Evolutionary conservation across 2,329 filamentous ascomycete genomes (phyloP).

Genomic region (Aspergillus proliferans): DNA sequence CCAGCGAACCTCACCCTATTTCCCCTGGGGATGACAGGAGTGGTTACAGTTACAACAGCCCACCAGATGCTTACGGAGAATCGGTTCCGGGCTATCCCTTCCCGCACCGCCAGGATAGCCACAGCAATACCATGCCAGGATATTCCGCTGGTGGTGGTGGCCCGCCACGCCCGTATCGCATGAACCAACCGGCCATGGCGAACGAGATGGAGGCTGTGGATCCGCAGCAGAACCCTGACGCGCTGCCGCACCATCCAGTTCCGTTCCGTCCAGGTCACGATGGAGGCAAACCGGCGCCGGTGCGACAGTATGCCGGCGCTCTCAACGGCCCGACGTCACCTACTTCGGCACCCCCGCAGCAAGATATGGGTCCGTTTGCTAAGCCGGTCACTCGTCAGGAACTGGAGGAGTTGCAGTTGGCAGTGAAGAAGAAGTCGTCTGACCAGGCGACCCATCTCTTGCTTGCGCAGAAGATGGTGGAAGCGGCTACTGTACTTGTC

Average conservation of each 20-base stretch:
- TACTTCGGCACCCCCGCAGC: slow-evolving; percentile 25
- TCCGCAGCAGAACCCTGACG: slow-evolving; percentile 45
- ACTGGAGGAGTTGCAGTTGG: slow-evolving; percentile 65
- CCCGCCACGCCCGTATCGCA: slow-evolving; percentile 14
- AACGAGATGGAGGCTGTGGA: slow-evolving; percentile 12
- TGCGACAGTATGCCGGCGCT: slow-evolving; percentile 47
- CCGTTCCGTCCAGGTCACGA: slow-evolving; percentile 50
- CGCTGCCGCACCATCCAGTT: slow-evolving; percentile 50
- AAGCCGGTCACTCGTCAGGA: slow-evolving; percentile 64
- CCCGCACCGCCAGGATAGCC: slow-evolving; percentile 1
- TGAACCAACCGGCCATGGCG: slow-evolving; percentile 16
- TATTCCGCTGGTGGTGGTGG: slow-evolving; percentile 15
- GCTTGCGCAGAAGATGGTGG: slow-evolving; percentile 76
- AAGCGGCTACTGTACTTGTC: slow-evolving; percentile 73
- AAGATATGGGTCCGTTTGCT: slow-evolving; percentile 1
- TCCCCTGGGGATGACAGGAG: slow-evolving; percentile 12
- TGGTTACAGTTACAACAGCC: too few relatives aligned
- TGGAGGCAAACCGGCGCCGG: slow-evolving; percentile 44
- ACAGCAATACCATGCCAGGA: slow-evolving; percentile 6
- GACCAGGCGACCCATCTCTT: slow-evolving; percentile 66
- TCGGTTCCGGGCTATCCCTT: slow-evolving; percentile 15
- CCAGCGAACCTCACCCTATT: slow-evolving; percentile 21
- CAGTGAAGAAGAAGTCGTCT: slow-evolving; percentile 63
- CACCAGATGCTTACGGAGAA: slow-evolving; percentile 11
- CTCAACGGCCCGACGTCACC: slow-evolving; percentile 24